A percentile compares a stretch with the other conserved stretches of the same genome.
Evolutionary conservation across 352 stramenopile genomes (phyloP).

Genomic region (Plasmopara muralis): DNA sequence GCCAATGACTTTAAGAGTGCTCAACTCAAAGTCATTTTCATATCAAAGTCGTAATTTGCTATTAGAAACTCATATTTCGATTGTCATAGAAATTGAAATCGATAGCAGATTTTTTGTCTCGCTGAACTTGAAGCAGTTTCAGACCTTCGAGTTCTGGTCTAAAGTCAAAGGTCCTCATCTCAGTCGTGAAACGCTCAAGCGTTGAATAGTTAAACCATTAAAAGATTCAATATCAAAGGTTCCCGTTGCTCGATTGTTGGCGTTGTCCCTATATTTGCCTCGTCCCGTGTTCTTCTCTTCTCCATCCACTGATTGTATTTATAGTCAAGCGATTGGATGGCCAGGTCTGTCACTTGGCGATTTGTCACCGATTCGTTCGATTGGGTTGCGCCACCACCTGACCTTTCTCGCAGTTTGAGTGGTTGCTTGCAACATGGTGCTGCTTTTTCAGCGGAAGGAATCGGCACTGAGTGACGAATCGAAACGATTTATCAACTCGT

Average conservation of each 20-base stretch:
- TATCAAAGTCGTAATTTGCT: no score
- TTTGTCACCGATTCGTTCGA: no score
- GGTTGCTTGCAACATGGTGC: conserved; percentile 41
- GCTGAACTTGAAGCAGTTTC: background rate
- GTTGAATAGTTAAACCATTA: conserved; percentile 5
- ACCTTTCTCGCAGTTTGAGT: background rate
- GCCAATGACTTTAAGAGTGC: conserved; percentile 11
- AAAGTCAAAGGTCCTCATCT: background rate
- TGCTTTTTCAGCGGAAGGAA: conserved; percentile 77
- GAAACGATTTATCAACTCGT: conserved; percentile 78
- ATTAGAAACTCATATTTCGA: conserved; percentile 1
- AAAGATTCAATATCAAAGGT: no score
- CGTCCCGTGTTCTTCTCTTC: conserved; percentile 19
- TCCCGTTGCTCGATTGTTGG: background rate
- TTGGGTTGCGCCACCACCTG: no score
- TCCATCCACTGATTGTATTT: background rate
- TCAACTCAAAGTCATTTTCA: background rate
- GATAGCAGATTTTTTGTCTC: no score
- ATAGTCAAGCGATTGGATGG: no score
- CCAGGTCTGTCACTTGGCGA: no score
- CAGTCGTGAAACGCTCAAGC: background rate
- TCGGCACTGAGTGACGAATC: conserved; percentile 63
- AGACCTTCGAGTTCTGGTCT: conserved; percentile 19
- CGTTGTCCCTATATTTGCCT: conserved; percentile 6
- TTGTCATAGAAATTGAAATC: no score